Percentiles rank a stretch among this genome's conserved stretches.
These are phyloP conservation scores for Juncus effusus DNA, from an alignment of 176 grass and related monocot species.

Conservation along the genomic window DNA sequence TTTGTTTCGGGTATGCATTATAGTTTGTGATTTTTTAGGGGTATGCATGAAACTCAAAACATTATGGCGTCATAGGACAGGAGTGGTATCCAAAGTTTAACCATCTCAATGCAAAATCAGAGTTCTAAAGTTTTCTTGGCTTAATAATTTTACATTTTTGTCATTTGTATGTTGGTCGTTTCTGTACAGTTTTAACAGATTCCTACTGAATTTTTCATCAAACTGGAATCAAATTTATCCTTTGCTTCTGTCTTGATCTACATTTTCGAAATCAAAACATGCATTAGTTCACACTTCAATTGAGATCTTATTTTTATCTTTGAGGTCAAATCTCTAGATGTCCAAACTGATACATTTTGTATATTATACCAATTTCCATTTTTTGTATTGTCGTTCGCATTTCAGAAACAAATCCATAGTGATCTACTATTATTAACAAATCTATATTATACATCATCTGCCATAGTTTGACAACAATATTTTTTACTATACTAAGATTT, in stretches of 20 bases:
- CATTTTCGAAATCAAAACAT: slow-evolving; percentile 12
- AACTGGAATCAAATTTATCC: slow-evolving; percentile 12
- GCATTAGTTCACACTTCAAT: no score
- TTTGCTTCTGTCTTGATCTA: slow-evolving; percentile 5
- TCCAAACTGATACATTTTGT: no score
- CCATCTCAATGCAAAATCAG: slow-evolving; percentile 10
- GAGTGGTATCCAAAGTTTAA: slow-evolving; percentile 16
- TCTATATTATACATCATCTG: no score
- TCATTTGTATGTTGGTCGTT: slow-evolving; percentile 4
- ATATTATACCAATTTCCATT: no score
- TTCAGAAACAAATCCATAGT: no score
- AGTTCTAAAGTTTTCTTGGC: slow-evolving; percentile 8
- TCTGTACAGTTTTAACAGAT: background rate
- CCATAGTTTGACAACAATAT: no score
- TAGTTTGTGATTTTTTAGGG: no score
- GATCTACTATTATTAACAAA: no score
- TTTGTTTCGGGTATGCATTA: no score
- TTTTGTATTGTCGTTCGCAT: no score
- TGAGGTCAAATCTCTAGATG: background rate
- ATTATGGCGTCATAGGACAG: slow-evolving; percentile 8
- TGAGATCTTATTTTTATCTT: background rate
- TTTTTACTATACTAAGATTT: no score
- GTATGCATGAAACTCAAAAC: no score
- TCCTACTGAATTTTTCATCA: background rate
- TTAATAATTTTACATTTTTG: slow-evolving; percentile 4